Conservation (phyloP, 192 early-diverging fungal species). For the Rhizophagus clarus region DNA sequence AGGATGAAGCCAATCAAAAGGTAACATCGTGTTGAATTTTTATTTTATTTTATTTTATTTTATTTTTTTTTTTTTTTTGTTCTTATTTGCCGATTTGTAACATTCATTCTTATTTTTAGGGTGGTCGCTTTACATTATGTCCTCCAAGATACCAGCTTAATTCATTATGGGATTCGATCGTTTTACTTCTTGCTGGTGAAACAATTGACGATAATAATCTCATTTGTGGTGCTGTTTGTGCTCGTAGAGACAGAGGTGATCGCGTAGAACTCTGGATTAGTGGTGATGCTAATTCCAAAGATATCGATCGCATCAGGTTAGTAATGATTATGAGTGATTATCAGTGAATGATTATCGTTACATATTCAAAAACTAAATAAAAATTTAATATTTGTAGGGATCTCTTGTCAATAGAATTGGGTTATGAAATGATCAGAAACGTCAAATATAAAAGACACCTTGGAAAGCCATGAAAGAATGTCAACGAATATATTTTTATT, state of each 20-base stretch:
- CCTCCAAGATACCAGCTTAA: not conserved
- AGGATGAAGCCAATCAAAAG: not conserved
- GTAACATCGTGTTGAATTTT: not conserved
- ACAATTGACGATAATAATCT: not conserved
- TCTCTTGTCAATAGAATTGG: not conserved
- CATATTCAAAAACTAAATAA: not conserved
- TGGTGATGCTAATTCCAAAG: not conserved
- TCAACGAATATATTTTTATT: not conserved
- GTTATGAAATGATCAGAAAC: not conserved
- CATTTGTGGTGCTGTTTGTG: conserved; percentile 5
- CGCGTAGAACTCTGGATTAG: not conserved
- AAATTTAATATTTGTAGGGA: not conserved
- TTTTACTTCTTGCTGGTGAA: not conserved
- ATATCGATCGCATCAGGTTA: not conserved
- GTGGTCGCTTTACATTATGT: not conserved
- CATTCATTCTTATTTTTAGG: not conserved
- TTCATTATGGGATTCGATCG: not conserved
- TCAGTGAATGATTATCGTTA: not conserved
- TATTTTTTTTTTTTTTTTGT: not conserved
- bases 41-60: too few species aligned
- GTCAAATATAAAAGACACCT: not conserved
- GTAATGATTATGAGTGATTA: not conserved
- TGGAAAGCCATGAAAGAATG: not conserved
- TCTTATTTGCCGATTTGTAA: not conserved
- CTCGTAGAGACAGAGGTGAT: not conserved